Percentiles rank a stretch among this genome's conserved stretches.
Conservation (phyloP, 176 grass and related monocot genomes). For the Aegilops longissima region DNA sequence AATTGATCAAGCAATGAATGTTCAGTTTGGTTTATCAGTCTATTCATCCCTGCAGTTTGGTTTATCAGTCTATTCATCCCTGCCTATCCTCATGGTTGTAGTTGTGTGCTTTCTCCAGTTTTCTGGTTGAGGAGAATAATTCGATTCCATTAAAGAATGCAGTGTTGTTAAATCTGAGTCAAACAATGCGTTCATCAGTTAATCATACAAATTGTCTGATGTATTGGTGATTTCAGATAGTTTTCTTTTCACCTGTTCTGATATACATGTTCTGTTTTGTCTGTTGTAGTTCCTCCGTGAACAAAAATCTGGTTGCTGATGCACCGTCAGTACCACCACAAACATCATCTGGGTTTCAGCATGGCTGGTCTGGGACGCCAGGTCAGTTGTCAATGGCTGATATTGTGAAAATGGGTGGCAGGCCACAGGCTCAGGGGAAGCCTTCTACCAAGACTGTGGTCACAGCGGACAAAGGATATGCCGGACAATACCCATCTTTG, state of each 20-base stretch:
- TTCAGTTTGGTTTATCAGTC: neutral
- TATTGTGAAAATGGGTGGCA: conserved; percentile 84
- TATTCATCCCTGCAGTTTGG: neutral
- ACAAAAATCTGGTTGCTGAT: conserved; percentile 53
- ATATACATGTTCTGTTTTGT: conserved; percentile 40
- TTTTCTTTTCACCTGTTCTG: neutral
- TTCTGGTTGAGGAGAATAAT: neutral
- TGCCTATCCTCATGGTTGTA: neutral
- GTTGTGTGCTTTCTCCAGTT: neutral
- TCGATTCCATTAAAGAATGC: neutral
- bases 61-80: neutral
- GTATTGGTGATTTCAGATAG: neutral
- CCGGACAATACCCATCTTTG: conserved; percentile 68
- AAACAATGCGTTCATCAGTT: neutral
- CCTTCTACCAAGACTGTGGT: conserved; percentile 41
- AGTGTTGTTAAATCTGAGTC: neutral
- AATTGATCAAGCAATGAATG: neutral
- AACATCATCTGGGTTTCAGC: conserved; percentile 65
- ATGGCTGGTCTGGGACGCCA: conserved; percentile 68
- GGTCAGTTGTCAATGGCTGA: conserved; percentile 94
- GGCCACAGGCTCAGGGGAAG: conserved; percentile 69
- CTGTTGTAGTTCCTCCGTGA: conserved; percentile 39
- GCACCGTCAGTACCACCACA: conserved; percentile 53
- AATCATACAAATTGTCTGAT: neutral
- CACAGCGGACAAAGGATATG: conserved; percentile 57